Base-by-base conservation (phyloP, 495 filamentous ascomycete species). In the Aspergillus diversus region DNA sequence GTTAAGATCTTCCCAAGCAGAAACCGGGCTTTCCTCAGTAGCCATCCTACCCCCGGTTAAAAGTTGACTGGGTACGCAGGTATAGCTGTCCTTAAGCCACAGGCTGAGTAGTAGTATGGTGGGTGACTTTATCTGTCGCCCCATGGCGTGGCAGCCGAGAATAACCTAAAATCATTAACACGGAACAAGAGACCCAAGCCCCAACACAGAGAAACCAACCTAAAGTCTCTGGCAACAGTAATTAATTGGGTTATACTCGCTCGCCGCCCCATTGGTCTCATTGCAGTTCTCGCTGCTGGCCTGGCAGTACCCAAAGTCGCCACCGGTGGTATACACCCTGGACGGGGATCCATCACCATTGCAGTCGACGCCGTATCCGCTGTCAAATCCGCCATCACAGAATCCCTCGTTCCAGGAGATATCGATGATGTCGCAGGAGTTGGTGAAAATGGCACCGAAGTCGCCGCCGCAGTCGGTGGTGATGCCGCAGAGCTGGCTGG, bases 391-490 rank as follows among this genome's bases (percentile, higher is more conserved):
- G 0, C 39, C 39, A 43, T 43, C 39, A 7, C 39, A 43, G 39
- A 43, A 43, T n/a, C 39, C 39, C n/a, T 43, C 39, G n/a, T 43
- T 43, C 39, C 39, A 43, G 11, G 39, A 43, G 39, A 43, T n/a
- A 43, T 43, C 39, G n/a, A 43, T 43, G 0, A 5, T 4, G 7
- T n/a, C 39, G 39, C 39, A 43, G 39, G 11, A 4, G n/a, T 43
- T 43, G 39, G 39, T 4, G n/a, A 12, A 43, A 7, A 43, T 43
- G n/a, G 7, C 39, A n/a, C 39, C 39, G 1, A 43, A 43, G 39
- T 43, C 39, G 9, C 39, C 39, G 3, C 39, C 39, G n/a, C 39
- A 43, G 39, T 43, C 39, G n/a, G 39, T 43, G 39, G 39, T 43
- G 39, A 43, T 43, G n/a, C 39, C 39, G 39, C 39, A 43, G n/a